Percentiles rank a stretch among this genome's conserved stretches.
Conservation (phyloP, 2,329 filamentous ascomycete species). For the Hypoxylon sp. region DNA sequence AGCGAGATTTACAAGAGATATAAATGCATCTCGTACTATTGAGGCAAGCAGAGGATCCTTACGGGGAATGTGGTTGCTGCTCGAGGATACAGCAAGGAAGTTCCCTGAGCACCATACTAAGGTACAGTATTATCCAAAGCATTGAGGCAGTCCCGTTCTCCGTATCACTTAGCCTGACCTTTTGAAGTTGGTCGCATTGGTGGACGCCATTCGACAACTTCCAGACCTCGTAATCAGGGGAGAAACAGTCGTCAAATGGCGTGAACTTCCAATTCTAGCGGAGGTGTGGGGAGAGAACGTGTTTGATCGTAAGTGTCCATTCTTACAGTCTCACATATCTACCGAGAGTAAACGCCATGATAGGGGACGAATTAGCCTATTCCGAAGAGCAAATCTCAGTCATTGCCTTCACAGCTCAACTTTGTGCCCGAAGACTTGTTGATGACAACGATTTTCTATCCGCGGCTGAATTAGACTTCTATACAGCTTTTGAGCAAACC, state of each 20-base stretch:
- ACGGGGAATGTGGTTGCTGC: constrained; percentile 25
- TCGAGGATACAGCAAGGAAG: constrained; percentile 30
- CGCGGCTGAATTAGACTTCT: constrained; percentile 19
- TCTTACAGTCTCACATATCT: neutral
- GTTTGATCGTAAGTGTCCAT: constrained; percentile 20
- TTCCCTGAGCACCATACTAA: constrained; percentile 33
- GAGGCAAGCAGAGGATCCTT: constrained; percentile 5
- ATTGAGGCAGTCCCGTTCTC: neutral
- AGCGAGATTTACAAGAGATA: constrained; percentile 24
- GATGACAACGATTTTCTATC: constrained; percentile 28
- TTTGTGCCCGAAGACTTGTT: constrained; percentile 23
- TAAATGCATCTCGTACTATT: constrained; percentile 13
- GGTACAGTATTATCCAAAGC: constrained; percentile 9
- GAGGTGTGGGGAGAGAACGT: constrained; percentile 33
- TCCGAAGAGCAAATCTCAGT: constrained; percentile 28
- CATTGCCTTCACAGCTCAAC: constrained; percentile 28
- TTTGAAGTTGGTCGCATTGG: constrained; percentile 25
- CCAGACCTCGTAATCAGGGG: constrained; percentile 27
- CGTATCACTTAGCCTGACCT: neutral
- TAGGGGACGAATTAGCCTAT: constrained; percentile 21
- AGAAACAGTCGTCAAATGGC: constrained; percentile 33
- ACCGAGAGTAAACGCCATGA: neutral
- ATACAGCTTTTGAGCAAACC: constrained; percentile 21
- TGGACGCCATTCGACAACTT: constrained; percentile 22
- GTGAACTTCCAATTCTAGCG: constrained; percentile 23